A percentile compares a stretch with the other conserved stretches of the same genome.
Evolutionary conservation across 2,329 filamentous ascomycete genomes (phyloP).

Genomic region (Tympanopsis confertula): DNA sequence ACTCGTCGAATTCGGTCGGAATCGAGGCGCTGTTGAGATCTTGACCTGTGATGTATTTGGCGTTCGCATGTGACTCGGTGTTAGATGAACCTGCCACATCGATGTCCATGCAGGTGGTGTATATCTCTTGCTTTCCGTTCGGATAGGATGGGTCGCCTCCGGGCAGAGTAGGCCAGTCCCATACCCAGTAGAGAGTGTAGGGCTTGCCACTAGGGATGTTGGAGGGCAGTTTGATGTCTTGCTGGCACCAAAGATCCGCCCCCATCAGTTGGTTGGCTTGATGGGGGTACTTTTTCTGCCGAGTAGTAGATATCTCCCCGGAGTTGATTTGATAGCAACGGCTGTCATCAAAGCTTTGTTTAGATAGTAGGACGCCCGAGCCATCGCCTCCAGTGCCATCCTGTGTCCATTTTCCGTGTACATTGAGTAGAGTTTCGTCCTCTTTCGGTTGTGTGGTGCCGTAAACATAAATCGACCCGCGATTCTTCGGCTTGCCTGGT

Average conservation of each 20-base stretch:
- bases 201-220: slow-evolving; percentile 48
- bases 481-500: slow-evolving; percentile 47
- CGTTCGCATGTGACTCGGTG: slow-evolving; percentile 5
- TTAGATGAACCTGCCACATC: slow-evolving; percentile 16
- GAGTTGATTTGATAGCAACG: slow-evolving; percentile 74
- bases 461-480: slow-evolving; percentile 66
- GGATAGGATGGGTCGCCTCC: slow-evolving; percentile 18
- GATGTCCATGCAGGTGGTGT: slow-evolving; percentile 35
- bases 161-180: slow-evolving; percentile 68
- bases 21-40: slow-evolving; percentile 23
- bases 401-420: slow-evolving; percentile 67
- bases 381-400: slow-evolving; percentile 73
- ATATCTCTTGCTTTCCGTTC: slow-evolving; percentile 29
- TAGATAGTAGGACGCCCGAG: slow-evolving; percentile 64
- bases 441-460: slow-evolving; percentile 49
- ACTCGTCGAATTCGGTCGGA: slow-evolving; percentile 19
- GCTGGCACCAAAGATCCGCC: slow-evolving; percentile 66
- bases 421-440: slow-evolving; percentile 36
- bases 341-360: slow-evolving; percentile 77
- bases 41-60: slow-evolving; percentile 17
- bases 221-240: slow-evolving; percentile 63
- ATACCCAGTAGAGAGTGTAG: slow-evolving; percentile 89
- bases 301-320: slow-evolving; percentile 42
- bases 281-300: slow-evolving; percentile 43
- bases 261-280: slow-evolving; percentile 36